These are phyloP conservation scores for Ramaria sp. DNA, from an alignment of 768 basidiomycete species.

Conservation along the genomic window DNA sequence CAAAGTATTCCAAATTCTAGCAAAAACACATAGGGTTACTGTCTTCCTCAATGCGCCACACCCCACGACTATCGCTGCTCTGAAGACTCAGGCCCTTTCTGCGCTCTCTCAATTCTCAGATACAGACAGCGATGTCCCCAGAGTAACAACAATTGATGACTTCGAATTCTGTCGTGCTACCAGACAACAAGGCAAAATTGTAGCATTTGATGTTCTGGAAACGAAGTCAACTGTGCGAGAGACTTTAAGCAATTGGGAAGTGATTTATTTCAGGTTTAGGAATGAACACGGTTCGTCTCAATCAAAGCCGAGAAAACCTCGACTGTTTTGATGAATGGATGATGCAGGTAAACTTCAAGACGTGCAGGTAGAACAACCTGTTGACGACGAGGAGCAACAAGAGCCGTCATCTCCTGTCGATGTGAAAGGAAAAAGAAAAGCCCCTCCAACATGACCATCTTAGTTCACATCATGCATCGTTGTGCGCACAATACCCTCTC, in stretches of 20 bases:
- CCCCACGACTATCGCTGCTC: slow-evolving; percentile 39
- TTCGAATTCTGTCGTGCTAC: slow-evolving; percentile 55
- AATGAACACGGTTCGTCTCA: slow-evolving; percentile 40
- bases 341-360: slow-evolving; percentile 46
- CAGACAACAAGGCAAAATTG: slow-evolving; percentile 41
- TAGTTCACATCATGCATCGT: not conserved
- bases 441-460: slow-evolving; percentile 18
- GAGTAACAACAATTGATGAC: slow-evolving; percentile 28
- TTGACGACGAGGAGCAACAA: slow-evolving; percentile 44
- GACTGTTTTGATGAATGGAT: not conserved
- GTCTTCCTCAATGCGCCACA: slow-evolving; percentile 49
- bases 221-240: slow-evolving; percentile 36
- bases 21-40: slow-evolving; percentile 66
- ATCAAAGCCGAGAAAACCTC: not conserved
- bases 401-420: slow-evolving; percentile 5
- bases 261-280: slow-evolving; percentile 56
- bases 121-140: slow-evolving; percentile 25
- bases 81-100: slow-evolving; percentile 54
- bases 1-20: slow-evolving; percentile 55
- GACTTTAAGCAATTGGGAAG: slow-evolving; percentile 53
- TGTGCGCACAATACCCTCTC: not conserved
- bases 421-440: slow-evolving; percentile 60
- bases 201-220: slow-evolving; percentile 44
- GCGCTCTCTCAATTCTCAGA: slow-evolving; percentile 30
- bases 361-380: slow-evolving; percentile 49